Percentiles rank a stretch among this genome's conserved stretches.
These are phyloP conservation scores for Malus hybrid DNA, from an alignment of 331 rosid genomes.

Conservation along the genomic window DNA sequence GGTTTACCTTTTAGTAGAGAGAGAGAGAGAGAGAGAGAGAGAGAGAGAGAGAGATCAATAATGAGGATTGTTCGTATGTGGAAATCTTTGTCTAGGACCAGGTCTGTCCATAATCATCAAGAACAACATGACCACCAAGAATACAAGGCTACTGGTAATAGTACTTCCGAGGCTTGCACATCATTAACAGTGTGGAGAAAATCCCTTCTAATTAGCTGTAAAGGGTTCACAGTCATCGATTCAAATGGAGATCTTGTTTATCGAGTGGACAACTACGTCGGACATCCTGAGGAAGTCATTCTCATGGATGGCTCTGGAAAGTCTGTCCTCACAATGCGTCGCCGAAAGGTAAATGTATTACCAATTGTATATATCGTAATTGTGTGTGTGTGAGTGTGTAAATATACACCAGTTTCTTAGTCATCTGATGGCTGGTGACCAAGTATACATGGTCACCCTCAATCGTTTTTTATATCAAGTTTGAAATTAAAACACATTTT, in stretches of 20 bases:
- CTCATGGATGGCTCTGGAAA: constrained; percentile 81
- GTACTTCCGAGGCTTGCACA: constrained; percentile 1
- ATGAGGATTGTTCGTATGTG: constrained; percentile 37
- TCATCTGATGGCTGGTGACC: too few species aligned
- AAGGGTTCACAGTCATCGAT: constrained; percentile 81
- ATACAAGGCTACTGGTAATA: neutral
- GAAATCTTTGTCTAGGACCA: constrained; percentile 42
- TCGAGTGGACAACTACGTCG: constrained; percentile 67
- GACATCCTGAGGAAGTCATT: constrained; percentile 51
- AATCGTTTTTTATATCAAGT: too few species aligned
- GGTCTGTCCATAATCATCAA: constrained; percentile 60
- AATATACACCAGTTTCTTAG: too few species aligned
- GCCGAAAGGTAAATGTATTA: constrained; percentile 37
- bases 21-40: neutral
- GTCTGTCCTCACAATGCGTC: constrained; percentile 58
- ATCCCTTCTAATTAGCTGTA: constrained; percentile 59
- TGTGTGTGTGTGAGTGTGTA: too few species aligned
- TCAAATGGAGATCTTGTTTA: constrained; percentile 61
- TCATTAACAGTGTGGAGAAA: constrained; percentile 77
- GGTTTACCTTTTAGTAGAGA: neutral
- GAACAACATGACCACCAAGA: constrained; percentile 13
- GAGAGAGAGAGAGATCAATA: too few species aligned
- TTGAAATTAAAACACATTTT: too few species aligned
- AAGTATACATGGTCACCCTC: too few species aligned
- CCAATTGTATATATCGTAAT: neutral